Evolutionary conservation across 345 rosid species (phyloP).

Genomic region (Citrus sp.): DNA sequence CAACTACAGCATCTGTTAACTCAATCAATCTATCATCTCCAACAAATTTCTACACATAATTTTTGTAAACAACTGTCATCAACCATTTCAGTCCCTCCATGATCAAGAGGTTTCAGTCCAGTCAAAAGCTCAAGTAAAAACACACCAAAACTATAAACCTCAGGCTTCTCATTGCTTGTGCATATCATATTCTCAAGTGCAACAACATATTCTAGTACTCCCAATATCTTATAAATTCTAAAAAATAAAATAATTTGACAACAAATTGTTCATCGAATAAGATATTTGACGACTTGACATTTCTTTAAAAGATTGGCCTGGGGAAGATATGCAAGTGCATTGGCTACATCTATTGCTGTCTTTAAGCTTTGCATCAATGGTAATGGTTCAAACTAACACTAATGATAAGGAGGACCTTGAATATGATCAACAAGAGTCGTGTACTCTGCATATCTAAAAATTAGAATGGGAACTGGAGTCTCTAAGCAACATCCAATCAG

Average conservation of each 20-base stretch:
- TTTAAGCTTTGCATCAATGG: too few relatives aligned
- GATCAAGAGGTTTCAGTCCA: neutral
- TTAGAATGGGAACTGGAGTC: too few relatives aligned
- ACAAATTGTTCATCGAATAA: neutral
- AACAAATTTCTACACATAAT: neutral
- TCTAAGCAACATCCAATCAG: too few relatives aligned
- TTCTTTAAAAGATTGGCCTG: neutral
- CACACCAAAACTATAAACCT: neutral
- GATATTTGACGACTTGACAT: slow-evolving; percentile 1
- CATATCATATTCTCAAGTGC: neutral
- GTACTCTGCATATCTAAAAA: neutral
- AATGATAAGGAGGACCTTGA: too few relatives aligned
- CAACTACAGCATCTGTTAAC: neutral
- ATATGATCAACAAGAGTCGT: too few relatives aligned
- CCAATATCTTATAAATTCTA: neutral
- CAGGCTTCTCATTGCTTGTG: neutral
- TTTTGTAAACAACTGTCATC: too few relatives aligned
- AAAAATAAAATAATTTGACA: slow-evolving; percentile 16
- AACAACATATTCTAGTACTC: neutral
- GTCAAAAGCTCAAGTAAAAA: neutral
- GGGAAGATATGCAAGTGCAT: neutral
- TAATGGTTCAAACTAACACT: too few relatives aligned
- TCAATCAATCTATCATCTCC: neutral
- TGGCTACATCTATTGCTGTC: too few relatives aligned
- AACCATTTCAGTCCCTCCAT: too few relatives aligned